These are phyloP conservation scores for Ascochyta viciae-villosae DNA, from an alignment of 2,329 filamentous ascomycete genomes.

Conservation along the genomic window DNA sequence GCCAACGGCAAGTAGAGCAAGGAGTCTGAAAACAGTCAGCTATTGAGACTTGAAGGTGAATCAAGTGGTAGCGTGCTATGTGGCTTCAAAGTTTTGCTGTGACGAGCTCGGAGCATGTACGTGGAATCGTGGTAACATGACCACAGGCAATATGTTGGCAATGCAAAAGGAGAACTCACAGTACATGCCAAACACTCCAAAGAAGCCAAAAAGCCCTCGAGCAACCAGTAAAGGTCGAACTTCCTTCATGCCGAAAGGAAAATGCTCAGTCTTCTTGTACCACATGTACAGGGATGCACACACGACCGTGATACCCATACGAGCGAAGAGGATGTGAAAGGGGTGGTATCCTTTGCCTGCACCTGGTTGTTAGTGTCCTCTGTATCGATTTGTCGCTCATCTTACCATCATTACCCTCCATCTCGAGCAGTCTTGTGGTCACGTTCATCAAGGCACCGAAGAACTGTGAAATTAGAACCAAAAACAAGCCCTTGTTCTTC, in stretches of 20 bases:
- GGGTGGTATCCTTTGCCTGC: slow-evolving; percentile 73
- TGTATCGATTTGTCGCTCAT: too few species aligned
- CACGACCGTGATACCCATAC: slow-evolving; percentile 76
- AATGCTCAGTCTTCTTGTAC: slow-evolving; percentile 69
- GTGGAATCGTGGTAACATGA: background rate
- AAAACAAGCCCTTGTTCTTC: slow-evolving; percentile 73
- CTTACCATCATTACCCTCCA: slow-evolving; percentile 65
- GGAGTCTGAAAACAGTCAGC: slow-evolving; percentile 55
- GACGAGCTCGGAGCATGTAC: background rate
- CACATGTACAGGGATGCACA: slow-evolving; percentile 77
- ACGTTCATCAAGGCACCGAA: slow-evolving; percentile 90
- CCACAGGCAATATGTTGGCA: background rate
- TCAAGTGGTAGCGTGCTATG: background rate
- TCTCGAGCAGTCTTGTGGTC: slow-evolving; percentile 76
- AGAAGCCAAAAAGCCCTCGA: slow-evolving; percentile 74
- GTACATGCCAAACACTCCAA: slow-evolving; percentile 80
- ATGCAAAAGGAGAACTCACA: slow-evolving; percentile 50
- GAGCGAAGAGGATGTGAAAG: slow-evolving; percentile 77
- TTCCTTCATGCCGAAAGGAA: slow-evolving; percentile 71
- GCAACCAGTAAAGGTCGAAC: slow-evolving; percentile 72
- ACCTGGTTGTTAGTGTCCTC: background rate
- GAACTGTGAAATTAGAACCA: slow-evolving; percentile 77
- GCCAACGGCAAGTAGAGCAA: slow-evolving; percentile 82
- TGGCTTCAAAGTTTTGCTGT: background rate
- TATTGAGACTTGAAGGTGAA: background rate